Evolutionary conservation across 2,329 filamentous ascomycete genomes (phyloP), one percentile per base, ranked within the genome.

Genomic region (Fusarium duplospermum): DNA sequence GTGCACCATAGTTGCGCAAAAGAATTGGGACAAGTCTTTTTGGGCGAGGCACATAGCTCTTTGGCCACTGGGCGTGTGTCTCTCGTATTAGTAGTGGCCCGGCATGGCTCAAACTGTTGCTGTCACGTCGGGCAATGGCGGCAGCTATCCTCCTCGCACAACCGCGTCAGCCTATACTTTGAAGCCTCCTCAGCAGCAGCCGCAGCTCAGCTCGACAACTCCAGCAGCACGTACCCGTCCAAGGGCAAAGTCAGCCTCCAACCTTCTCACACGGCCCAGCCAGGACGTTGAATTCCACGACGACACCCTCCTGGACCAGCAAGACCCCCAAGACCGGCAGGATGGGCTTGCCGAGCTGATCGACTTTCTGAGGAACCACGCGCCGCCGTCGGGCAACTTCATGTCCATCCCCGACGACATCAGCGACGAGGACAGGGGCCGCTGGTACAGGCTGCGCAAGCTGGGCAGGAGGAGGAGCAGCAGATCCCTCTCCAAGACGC

Each of bases 291-390:
- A 64, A 65, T 78, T 77, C 38, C 71, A 71, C 45, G 72, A 76
- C 62, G 75, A 71, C 65, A 69, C 71, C 20, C 66, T 73, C 42
- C 69, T 77, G 33, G 67, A 71, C 35, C 66, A 75, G 45, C 64
- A 75, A 20, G 68, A 69, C 36, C 62, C 64, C 62, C 38, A 69
- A 58, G 29, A 67, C 58, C 52, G 66, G 61, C 62, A 76, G 57
- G 78, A 81, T 70, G 81, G 81, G 38, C 70, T 83, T 38, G 75
- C 80, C 22, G 80, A 80, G 50, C 79, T 89, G 57, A 81, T 85
- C 47, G 84, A 87, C n/a, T 89, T 89, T 67, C 77, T 90, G 54
- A 85, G 82, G 64, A 86, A 83, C 47, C 84, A 84, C 24, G 81
- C 85, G 29, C 87, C 88, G 1, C 88, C 88, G 7, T 81, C 85